Evolutionary conservation across 164 flowering plant species (phyloP).

Genomic region (Cinnamomum micranthum): DNA sequence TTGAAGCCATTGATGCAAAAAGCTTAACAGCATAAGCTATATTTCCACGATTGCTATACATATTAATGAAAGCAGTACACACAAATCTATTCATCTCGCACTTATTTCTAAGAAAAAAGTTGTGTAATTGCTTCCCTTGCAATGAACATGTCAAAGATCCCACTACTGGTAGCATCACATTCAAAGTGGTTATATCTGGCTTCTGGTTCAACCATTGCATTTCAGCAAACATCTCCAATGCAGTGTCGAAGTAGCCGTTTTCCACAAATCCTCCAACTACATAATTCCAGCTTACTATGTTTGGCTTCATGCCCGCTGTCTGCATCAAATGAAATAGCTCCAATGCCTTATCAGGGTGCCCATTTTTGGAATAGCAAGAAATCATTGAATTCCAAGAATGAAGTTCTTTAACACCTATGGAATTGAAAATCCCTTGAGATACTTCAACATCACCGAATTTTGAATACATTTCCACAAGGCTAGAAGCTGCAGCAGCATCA

Average conservation of each 20-base stretch:
- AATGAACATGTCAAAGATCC: constrained; percentile 7
- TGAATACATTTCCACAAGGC: constrained; percentile 21
- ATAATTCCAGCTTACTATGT: constrained; percentile 19
- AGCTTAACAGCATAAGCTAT: constrained; percentile 21
- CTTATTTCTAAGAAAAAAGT: constrained; percentile 16
- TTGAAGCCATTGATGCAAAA: constrained; percentile 18
- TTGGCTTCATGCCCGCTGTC: constrained; percentile 17
- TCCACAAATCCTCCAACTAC: constrained; percentile 18
- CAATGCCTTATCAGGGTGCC: constrained; percentile 13
- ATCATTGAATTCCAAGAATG: constrained; percentile 27
- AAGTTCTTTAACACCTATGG: constrained; percentile 11
- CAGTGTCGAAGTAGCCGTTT: constrained; percentile 14
- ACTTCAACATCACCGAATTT: constrained; percentile 17
- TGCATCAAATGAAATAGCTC: constrained; percentile 19
- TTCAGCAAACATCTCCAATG: constrained; percentile 20
- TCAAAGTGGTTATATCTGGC: constrained; percentile 12
- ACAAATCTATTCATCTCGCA: constrained; percentile 21
- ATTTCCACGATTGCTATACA: constrained; percentile 24
- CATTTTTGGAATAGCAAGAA: constrained; percentile 23
- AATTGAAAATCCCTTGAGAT: constrained; percentile 20
- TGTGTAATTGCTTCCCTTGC: constrained; percentile 28
- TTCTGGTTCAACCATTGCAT: constrained; percentile 23
- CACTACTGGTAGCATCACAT: constrained; percentile 17
- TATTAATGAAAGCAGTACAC: constrained; percentile 25
- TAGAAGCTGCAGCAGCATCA: constrained; percentile 8